These are phyloP conservation scores for Ichthyophthirius multifiliis DNA, from an alignment of 169 alveolate genomes.

Conservation along the genomic window DNA sequence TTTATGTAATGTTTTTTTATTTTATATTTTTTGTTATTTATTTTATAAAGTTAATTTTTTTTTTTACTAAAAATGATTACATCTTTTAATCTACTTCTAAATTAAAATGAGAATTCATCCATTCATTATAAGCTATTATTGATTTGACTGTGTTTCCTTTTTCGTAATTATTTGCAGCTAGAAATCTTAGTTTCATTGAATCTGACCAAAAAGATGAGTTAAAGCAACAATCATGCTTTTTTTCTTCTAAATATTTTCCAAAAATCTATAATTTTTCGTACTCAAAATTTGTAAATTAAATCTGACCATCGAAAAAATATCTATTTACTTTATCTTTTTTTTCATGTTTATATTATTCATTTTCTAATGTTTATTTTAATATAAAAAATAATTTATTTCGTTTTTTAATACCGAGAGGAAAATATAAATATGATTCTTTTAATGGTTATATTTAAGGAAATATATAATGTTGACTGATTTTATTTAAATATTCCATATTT, in stretches of 20 bases:
- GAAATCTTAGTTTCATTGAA: not conserved
- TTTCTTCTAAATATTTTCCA: not conserved
- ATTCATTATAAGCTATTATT: not conserved
- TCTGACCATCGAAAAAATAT: not conserved
- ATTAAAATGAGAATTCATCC: conserved; percentile 12
- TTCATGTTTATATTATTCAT: not conserved
- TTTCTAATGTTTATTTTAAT: not conserved
- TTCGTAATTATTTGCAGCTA: not conserved
- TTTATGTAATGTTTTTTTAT: not conserved
- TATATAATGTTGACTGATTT: too few relatives aligned
- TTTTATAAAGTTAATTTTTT: not conserved
- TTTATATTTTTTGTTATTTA: not conserved
- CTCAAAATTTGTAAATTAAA: not conserved
- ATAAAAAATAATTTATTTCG: not conserved
- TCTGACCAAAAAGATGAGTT: not conserved
- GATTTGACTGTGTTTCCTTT: not conserved
- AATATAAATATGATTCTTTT: not conserved
- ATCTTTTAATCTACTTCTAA: not conserved
- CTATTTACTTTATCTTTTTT: not conserved
- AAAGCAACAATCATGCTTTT: not conserved
- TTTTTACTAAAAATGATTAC: not conserved
- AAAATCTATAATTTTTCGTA: not conserved
- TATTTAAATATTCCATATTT: too few relatives aligned
- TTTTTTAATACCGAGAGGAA: not conserved
- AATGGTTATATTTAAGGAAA: too few relatives aligned